phyloP scores from a whole-genome alignment of 2,329 filamentous ascomycete species.

The Paraphaeosphaeria minitans region DNA sequence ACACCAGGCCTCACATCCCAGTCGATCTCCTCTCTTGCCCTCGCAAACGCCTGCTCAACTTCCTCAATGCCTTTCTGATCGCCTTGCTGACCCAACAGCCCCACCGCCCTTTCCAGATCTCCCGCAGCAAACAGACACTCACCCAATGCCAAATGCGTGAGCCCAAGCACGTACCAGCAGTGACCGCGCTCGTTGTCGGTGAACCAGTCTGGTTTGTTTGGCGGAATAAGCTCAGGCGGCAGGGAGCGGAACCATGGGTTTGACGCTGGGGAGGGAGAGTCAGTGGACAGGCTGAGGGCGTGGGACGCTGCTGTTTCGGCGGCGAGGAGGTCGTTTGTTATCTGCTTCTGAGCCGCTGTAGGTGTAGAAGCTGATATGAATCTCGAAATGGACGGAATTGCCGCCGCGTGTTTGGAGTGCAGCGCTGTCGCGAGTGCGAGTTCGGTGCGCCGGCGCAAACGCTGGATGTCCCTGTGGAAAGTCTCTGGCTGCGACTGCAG shows the following conservation, averaged over 20 bases:
- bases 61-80: slow-evolving; percentile 15
- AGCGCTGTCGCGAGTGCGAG: slow-evolving; percentile 29
- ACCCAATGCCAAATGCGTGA: slow-evolving; percentile 34
- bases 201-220: slow-evolving; percentile 38
- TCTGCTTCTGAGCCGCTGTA: slow-evolving; percentile 3
- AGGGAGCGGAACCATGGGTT: slow-evolving; percentile 40
- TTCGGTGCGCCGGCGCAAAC: slow-evolving; percentile 39
- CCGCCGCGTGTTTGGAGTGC: slow-evolving; percentile 16
- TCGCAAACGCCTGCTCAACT: slow-evolving; percentile 33
- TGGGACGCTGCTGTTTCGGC: slow-evolving; percentile 31
- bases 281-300: slow-evolving; percentile 33
- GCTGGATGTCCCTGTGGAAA: slow-evolving; percentile 30
- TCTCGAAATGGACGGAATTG: slow-evolving; percentile 17
- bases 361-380: slow-evolving; percentile 6
- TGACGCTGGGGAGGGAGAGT: slow-evolving; percentile 30
- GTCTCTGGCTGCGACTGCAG: slow-evolving; percentile 30
- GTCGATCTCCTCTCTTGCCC: slow-evolving; percentile 37
- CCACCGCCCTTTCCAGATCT: slow-evolving; percentile 37
- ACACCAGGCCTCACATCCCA: slow-evolving; percentile 34
- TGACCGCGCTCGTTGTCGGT: slow-evolving; percentile 31
- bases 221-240: slow-evolving; percentile 39
- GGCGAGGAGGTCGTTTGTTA: slow-evolving; percentile 28
- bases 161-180: slow-evolving; percentile 36
- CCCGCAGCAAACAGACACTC: slow-evolving; percentile 43
- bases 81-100: slow-evolving; percentile 19